These are phyloP conservation scores for Cercospora zeina DNA, from an alignment of 2,329 filamentous ascomycete genomes.

Conservation along the genomic window DNA sequence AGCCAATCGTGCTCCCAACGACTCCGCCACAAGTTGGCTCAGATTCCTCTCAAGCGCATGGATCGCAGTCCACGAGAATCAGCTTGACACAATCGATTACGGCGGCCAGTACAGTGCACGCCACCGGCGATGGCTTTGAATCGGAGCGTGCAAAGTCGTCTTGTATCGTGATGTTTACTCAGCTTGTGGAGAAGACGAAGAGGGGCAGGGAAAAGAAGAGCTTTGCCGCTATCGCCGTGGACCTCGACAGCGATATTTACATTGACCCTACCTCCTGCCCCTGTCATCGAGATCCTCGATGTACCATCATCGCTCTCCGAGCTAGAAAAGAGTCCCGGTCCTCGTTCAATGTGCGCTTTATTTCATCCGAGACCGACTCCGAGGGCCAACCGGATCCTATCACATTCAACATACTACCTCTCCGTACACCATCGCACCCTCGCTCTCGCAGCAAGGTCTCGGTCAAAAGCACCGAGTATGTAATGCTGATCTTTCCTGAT, in stretches of 20 bases:
- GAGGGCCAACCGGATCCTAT: conserved; percentile 24
- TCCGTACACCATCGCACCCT: conserved; percentile 21
- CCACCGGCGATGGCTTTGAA: conserved; percentile 22
- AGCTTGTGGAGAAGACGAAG: conserved; percentile 13
- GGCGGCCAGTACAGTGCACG: conserved; percentile 21
- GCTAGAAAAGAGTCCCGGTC: conserved; percentile 16
- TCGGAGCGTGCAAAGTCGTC: conserved; percentile 20
- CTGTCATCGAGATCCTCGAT: conserved; percentile 20
- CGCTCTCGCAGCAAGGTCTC: conserved; percentile 4
- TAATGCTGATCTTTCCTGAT: conserved; percentile 27
- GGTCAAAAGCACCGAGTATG: conserved; percentile 22
- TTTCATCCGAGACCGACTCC: conserved; percentile 22
- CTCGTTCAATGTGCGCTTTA: conserved; percentile 16
- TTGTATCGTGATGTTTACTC: conserved; percentile 22
- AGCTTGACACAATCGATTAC: conserved; percentile 21
- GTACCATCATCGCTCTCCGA: conserved; percentile 26
- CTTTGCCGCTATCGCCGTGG: conserved; percentile 23
- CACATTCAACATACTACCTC: conserved; percentile 30
- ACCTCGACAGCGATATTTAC: conserved; percentile 21
- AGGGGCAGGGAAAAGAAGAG: conserved; percentile 14
- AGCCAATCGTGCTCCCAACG: conserved; percentile 20
- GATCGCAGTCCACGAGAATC: conserved; percentile 13
- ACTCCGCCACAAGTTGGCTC: not conserved
- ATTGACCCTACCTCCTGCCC: conserved; percentile 24
- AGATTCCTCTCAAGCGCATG: not conserved